Evolutionary conservation across 2,329 filamentous ascomycete genomes (phyloP).

Genomic region (Chaetomium sp.): DNA sequence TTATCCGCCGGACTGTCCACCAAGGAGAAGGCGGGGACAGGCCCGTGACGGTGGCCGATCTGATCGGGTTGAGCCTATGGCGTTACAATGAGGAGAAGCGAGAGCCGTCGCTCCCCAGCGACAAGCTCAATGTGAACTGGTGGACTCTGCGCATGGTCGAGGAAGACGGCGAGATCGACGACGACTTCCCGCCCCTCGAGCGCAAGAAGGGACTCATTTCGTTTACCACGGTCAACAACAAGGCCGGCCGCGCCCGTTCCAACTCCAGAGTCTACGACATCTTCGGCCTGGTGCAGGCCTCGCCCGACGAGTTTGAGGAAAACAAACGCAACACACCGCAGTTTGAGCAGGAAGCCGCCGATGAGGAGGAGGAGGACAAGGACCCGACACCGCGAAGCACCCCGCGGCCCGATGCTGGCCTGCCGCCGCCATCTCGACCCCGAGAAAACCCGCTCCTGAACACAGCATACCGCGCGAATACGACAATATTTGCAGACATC

Average conservation of each 20-base stretch:
- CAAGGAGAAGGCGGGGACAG: conserved; percentile 64
- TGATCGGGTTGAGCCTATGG: conserved; percentile 80
- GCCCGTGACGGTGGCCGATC: conserved; percentile 72
- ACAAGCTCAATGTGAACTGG: conserved; percentile 76
- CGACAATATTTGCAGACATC: conserved; percentile 58
- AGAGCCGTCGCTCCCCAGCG: conserved; percentile 64
- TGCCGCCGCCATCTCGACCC: conserved; percentile 41
- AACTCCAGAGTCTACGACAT: conserved; percentile 80
- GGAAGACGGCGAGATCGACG: conserved; percentile 80
- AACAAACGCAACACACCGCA: conserved; percentile 70
- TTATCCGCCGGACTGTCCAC: conserved; percentile 69
- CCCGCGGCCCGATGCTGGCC: conserved; percentile 47
- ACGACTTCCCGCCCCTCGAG: conserved; percentile 79
- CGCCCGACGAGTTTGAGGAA: conserved; percentile 65
- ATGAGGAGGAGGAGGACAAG: conserved; percentile 44
- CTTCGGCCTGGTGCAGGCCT: conserved; percentile 76
- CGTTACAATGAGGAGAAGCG: conserved; percentile 76
- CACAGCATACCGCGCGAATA: conserved; percentile 59
- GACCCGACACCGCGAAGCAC: conserved; percentile 52
- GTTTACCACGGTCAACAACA: conserved; percentile 80
- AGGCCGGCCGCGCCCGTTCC: conserved; percentile 61
- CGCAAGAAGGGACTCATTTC: conserved; percentile 73
- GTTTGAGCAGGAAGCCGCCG: conserved; percentile 57
- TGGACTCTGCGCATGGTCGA: conserved; percentile 85
- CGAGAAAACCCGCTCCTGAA: conserved; percentile 63